Conservation (phyloP, 2,329 filamentous ascomycete species). For the Trichoderma simmonsii region DNA sequence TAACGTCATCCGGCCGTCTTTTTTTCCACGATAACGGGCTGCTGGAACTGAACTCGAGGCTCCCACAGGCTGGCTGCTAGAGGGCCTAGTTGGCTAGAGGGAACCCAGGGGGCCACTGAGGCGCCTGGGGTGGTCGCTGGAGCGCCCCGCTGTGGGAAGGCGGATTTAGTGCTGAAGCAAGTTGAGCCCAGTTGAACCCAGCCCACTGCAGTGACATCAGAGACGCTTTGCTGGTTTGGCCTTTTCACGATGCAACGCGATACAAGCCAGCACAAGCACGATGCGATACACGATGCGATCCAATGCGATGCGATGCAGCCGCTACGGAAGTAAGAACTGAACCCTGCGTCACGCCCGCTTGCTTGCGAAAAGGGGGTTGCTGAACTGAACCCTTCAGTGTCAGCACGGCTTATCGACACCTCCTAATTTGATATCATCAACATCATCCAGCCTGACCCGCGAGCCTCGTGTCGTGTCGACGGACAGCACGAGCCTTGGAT, state of each 20-base stretch:
- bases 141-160: not conserved
- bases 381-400: not conserved
- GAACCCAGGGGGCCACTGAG: not conserved
- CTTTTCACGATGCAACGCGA: not conserved
- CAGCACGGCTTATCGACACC: not conserved
- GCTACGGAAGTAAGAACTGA: not conserved
- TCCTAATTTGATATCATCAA: not conserved
- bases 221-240: not conserved
- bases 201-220: slow-evolving; percentile 13
- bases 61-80: not conserved
- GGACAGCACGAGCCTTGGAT: not conserved
- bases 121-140: not conserved
- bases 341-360: not conserved
- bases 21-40: not conserved
- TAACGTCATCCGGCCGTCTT: slow-evolving; percentile 10
- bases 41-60: not conserved
- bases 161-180: not conserved
- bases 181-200: not conserved
- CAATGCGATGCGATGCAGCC: not conserved
- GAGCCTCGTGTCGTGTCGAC: not conserved
- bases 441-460: not conserved
- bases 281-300: not conserved
- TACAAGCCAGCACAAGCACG: not conserved
- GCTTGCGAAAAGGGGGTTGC: not conserved
- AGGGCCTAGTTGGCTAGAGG: not conserved